Base-by-base conservation (phyloP, 1,284 basidiomycete genomes). In the Pisolithus thermaeus region DNA sequence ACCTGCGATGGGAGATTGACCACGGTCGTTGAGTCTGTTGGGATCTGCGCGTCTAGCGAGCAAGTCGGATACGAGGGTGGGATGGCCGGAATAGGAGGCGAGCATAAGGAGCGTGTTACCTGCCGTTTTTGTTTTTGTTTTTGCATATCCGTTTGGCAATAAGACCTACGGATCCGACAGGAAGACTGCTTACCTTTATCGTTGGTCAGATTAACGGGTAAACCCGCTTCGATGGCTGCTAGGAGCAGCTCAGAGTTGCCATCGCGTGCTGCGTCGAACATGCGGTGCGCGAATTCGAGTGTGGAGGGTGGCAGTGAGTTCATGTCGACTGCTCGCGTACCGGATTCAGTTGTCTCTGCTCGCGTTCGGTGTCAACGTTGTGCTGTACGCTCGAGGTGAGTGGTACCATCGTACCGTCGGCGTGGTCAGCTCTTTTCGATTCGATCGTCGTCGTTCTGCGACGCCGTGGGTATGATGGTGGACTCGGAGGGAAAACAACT, bases 21-120 rank as follows among this genome's bases (percentile, higher is more conserved):
- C 83, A 4, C 79, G 74, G 56, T 87, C 88, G 65, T 94, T 94
- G 36, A 83, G 62, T 20, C 81, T 75, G 61, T 92, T 83, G 0
- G 81, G 77, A 64, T 91, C 86, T 37, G 80, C 87, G 1, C 80
- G 79, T 27, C 76, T 73, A 6, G 64, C 57, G 38, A 90, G 63
- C 23, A 91, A 74, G 7, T 71, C 72, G 39, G 69, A 68, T 0
- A 82, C 75, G 18, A 88, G 78, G 1, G 74, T 70, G 1, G 71
- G 63, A 57, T 91, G 87, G 1, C 90, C 89, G 40, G 84, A 81
- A 65, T 93, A 93, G 3, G 88, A 78, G 2, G 87, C 84, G 39
- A 92, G 79, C 89, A 93, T 93, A 52, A 93, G 73, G 6, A 92
- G 72, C 3, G 85, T 87, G 63, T 90, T 89, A 18, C 88, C 87